Evolutionary conservation across 192 early-diverging fungal genomes (phyloP).

Genomic region (Chytriomyces confervae): DNA sequence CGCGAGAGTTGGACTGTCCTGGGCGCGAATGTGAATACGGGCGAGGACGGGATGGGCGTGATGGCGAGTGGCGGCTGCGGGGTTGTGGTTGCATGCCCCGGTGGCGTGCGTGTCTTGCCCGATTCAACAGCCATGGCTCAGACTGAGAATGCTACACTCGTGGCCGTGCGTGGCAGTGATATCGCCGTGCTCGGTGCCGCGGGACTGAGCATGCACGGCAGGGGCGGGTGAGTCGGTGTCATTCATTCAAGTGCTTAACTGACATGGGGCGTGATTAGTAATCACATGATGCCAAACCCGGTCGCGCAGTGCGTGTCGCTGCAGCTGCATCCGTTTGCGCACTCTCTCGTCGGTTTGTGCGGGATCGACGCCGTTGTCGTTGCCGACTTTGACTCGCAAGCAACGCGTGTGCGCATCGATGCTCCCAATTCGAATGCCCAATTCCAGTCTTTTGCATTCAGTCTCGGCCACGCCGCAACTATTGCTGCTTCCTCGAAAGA

Average conservation of each 20-base stretch:
- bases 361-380: neutral
- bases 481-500: constrained; percentile 63
- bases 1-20: constrained; percentile 1
- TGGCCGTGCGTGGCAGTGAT: neutral
- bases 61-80: constrained; percentile 11
- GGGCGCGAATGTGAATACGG: neutral
- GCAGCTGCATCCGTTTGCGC: neutral
- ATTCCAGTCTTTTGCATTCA: constrained; percentile 67
- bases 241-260: too few species aligned
- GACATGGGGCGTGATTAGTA: too few species aligned
- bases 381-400: neutral
- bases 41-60: neutral
- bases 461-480: constrained; percentile 54
- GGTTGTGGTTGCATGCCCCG: neutral
- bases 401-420: neutral
- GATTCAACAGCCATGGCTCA: neutral
- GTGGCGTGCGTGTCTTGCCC: neutral
- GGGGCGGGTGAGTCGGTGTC: too few species aligned
- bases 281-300: neutral
- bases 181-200: neutral
- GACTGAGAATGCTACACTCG: neutral
- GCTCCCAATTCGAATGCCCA: neutral
- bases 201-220: neutral
- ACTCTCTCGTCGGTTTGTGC: neutral
- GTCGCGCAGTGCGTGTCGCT: neutral